Percentiles rank a stretch among this genome's conserved stretches.
Conservation (phyloP, 2,329 filamentous ascomycete genomes). For the Stenocarpella maydis region DNA sequence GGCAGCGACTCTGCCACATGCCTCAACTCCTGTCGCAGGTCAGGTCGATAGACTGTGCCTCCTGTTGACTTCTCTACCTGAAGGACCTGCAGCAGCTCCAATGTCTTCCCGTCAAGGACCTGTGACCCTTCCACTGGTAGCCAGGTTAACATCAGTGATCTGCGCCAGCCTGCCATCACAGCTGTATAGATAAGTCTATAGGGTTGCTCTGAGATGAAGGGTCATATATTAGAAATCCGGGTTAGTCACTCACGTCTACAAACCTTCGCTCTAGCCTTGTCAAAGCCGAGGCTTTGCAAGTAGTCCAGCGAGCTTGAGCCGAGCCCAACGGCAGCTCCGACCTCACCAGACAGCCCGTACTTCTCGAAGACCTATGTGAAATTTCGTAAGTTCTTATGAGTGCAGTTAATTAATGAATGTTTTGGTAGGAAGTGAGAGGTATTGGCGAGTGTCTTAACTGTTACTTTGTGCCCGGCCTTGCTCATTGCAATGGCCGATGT, state of each 20-base stretch:
- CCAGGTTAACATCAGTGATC: neutral
- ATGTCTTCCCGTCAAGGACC: slow-evolving; percentile 2
- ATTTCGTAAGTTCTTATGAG: neutral
- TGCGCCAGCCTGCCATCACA: neutral
- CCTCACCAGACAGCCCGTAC: slow-evolving; percentile 1
- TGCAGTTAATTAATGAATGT: neutral
- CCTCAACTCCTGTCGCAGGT: slow-evolving; percentile 3
- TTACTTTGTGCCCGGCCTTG: slow-evolving; percentile 1
- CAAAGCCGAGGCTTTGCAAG: slow-evolving; percentile 16
- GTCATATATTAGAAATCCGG: neutral
- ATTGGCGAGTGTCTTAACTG: neutral
- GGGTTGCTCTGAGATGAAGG: neutral
- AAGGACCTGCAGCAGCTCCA: slow-evolving; percentile 13
- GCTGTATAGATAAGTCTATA: neutral
- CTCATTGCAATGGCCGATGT: slow-evolving; percentile 10
- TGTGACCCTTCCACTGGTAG: neutral
- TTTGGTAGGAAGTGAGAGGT: neutral
- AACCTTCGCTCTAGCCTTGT: neutral
- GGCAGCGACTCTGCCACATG: neutral
- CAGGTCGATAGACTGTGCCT: slow-evolving; percentile 10
- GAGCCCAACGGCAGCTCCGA: slow-evolving; percentile 19
- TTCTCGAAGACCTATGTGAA: neutral
- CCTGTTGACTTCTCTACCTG: neutral
- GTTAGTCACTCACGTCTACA: neutral
- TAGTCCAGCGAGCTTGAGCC: slow-evolving; percentile 2